These are phyloP conservation scores for Pezicula radicicola DNA, from an alignment of 2,329 filamentous ascomycete species.

Conservation along the genomic window DNA sequence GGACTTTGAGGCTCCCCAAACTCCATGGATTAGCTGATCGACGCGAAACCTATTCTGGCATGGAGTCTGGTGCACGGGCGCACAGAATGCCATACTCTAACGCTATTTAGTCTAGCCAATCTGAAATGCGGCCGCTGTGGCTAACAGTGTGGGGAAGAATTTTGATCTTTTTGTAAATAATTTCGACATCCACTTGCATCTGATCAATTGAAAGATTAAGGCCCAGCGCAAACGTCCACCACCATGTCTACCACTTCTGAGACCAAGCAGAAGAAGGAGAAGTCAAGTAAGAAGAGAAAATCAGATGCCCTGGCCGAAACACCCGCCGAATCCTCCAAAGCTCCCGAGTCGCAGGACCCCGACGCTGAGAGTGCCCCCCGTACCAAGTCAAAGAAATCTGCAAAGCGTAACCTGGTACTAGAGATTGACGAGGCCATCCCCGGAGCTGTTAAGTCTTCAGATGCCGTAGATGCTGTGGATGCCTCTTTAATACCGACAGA, in stretches of 20 bases:
- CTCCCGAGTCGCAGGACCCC: not conserved
- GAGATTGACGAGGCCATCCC: not conserved
- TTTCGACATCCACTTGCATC: not conserved
- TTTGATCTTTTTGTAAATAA: slow-evolving; percentile 3
- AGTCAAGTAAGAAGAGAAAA: slow-evolving; percentile 22
- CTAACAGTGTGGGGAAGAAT: slow-evolving; percentile 2
- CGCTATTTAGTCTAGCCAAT: too few relatives aligned
- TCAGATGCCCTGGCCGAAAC: not conserved
- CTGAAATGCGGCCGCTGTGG: too few relatives aligned
- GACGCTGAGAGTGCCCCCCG: not conserved
- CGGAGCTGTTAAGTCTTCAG: not conserved
- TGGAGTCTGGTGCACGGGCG: too few relatives aligned
- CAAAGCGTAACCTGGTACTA: too few relatives aligned
- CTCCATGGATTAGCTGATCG: too few relatives aligned
- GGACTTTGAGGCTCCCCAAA: too few relatives aligned
- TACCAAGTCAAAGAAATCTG: not conserved
- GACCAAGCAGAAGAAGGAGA: slow-evolving; percentile 26
- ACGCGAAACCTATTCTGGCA: too few relatives aligned
- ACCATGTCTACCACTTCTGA: slow-evolving; percentile 12
- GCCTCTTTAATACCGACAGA: not conserved
- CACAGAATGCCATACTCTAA: too few relatives aligned
- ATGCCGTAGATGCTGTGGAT: not conserved
- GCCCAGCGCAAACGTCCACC: slow-evolving; percentile 4
- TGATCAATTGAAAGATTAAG: not conserved
- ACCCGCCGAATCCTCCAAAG: slow-evolving; percentile 1